phyloP scores from a whole-genome alignment of 768 basidiomycete species.

The Mycena maculata region DNA sequence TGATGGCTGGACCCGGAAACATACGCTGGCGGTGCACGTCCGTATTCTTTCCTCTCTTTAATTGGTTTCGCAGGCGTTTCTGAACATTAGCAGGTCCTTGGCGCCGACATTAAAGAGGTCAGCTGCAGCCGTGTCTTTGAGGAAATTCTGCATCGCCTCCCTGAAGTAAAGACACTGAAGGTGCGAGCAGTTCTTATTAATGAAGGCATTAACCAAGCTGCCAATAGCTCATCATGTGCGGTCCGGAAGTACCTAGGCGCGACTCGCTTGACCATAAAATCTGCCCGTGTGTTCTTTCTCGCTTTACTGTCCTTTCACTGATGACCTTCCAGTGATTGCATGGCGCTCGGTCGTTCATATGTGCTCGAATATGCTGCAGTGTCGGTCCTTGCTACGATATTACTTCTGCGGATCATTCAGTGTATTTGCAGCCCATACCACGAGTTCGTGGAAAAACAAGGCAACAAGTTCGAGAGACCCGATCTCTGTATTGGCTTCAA shows the following conservation, averaged over 20 bases:
- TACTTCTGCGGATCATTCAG: background rate
- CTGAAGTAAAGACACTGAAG: slow-evolving; percentile 10
- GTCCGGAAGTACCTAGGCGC: slow-evolving; percentile 5
- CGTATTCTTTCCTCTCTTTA: background rate
- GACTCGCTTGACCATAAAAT: slow-evolving; percentile 4
- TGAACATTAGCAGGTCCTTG: background rate
- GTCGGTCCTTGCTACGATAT: background rate
- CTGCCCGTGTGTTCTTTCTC: slow-evolving; percentile 18
- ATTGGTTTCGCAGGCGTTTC: background rate
- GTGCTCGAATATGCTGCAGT: slow-evolving; percentile 14
- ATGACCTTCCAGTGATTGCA: slow-evolving; percentile 18
- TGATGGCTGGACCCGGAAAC: slow-evolving; percentile 4
- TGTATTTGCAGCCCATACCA: slow-evolving; percentile 22
- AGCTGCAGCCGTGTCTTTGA: background rate
- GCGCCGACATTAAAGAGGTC: too few species aligned
- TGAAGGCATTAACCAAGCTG: slow-evolving; percentile 1
- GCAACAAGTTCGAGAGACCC: too few species aligned
- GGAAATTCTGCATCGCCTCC: slow-evolving; percentile 13
- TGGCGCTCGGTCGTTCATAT: slow-evolving; percentile 11
- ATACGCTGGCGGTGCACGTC: background rate
- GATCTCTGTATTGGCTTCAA: too few species aligned
- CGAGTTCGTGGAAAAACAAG: too few species aligned
- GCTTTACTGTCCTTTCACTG: background rate
- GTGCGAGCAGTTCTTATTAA: slow-evolving; percentile 1
- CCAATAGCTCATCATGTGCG: slow-evolving; percentile 15